phyloP scores from a whole-genome alignment of 2,329 filamentous ascomycete genomes.

The Aspergillus novofumigatus region DNA sequence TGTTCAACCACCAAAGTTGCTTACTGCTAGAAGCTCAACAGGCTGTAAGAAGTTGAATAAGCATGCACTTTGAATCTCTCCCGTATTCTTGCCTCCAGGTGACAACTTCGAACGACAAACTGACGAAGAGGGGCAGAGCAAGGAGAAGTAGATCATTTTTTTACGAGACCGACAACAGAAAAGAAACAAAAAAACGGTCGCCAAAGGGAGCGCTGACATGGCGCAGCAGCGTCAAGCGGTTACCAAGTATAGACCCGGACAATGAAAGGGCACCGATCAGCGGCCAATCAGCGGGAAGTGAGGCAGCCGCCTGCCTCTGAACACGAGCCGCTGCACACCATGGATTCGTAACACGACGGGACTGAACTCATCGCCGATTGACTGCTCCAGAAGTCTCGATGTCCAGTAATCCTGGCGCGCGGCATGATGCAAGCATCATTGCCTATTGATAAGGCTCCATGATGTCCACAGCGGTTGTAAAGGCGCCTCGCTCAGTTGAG shows the following conservation, averaged over 20 bases:
- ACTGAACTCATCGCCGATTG: neutral
- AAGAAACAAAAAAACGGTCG: neutral
- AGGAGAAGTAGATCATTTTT: neutral
- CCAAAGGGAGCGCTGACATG: slow-evolving; percentile 15
- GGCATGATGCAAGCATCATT: neutral
- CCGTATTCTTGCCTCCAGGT: neutral
- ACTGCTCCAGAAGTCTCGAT: neutral
- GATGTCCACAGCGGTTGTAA: neutral
- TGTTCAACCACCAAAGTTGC: neutral
- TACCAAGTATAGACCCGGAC: neutral
- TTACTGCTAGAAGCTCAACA: neutral
- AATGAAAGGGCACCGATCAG: neutral
- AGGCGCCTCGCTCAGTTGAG: neutral
- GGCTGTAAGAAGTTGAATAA: neutral
- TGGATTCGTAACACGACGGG: neutral
- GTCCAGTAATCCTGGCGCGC: neutral
- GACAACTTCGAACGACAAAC: neutral
- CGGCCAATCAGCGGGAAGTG: neutral
- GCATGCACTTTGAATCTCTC: neutral
- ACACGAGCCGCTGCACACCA: neutral
- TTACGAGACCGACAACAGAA: neutral
- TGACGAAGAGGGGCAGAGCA: slow-evolving; percentile 1
- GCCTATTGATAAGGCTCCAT: neutral
- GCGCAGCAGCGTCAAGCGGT: slow-evolving; percentile 16
- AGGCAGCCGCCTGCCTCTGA: neutral